Percentiles rank a stretch among this genome's conserved stretches.
phyloP scores from a whole-genome alignment of 768 basidiomycete species.

The Mycena galopus region DNA sequence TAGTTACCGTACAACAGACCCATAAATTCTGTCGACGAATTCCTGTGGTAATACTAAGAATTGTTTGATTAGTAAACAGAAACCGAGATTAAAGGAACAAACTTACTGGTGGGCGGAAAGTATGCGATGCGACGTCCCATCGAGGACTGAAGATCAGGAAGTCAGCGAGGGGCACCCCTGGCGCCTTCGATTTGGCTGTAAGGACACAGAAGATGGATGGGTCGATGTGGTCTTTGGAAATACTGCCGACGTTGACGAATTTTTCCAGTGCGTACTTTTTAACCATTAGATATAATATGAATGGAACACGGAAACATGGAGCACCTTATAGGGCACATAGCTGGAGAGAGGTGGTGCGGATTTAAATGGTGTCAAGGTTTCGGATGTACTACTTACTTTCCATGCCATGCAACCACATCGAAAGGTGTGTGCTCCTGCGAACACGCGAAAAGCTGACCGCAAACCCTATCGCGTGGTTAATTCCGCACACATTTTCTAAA shows the following conservation, averaged over 20 bases:
- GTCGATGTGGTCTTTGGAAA: constrained; percentile 78
- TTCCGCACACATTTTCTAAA: neutral
- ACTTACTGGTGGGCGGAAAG: constrained; percentile 72
- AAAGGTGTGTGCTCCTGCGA: constrained; percentile 76
- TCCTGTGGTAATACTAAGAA: constrained; percentile 72
- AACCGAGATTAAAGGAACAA: neutral
- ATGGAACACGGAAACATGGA: neutral
- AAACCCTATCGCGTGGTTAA: constrained; percentile 53
- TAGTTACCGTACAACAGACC: constrained; percentile 74
- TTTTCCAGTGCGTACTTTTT: constrained; percentile 70
- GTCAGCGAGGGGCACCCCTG: constrained; percentile 70
- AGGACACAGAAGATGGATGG: constrained; percentile 79
- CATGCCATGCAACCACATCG: constrained; percentile 80
- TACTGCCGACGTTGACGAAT: constrained; percentile 73
- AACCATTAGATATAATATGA: neutral
- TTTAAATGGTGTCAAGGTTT: neutral
- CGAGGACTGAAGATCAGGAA: constrained; percentile 74
- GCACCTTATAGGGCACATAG: constrained; percentile 35
- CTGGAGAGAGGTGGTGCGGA: neutral
- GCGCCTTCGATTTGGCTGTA: constrained; percentile 72
- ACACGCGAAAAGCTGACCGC: constrained; percentile 66
- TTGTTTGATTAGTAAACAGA: neutral
- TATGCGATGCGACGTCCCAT: constrained; percentile 72
- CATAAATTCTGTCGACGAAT: constrained; percentile 74
- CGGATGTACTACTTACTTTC: constrained; percentile 60